Evolutionary conservation across 768 basidiomycete species (phyloP), one percentile per base, ranked within the genome.

Genomic region (Polyporus arcularius): DNA sequence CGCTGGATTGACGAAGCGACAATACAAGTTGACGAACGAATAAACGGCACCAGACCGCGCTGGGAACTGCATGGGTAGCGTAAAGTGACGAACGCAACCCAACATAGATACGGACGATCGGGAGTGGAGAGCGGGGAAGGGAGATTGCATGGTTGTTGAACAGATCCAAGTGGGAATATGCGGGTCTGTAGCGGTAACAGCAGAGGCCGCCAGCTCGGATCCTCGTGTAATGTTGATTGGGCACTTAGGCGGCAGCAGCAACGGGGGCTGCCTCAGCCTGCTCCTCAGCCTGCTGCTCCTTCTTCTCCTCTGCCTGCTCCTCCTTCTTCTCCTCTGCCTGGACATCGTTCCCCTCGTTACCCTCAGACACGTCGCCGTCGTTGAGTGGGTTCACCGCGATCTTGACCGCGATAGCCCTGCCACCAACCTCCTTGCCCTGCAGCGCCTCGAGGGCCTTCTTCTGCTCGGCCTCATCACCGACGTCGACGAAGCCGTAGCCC

Each of bases 401-500:
- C 82, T 97, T 98, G 80, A 98, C 92, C 63, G 90, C 91, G 71
- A 99, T 88, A 65, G 83, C 72, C 68, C 96, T 83, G 53, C 93
- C 94, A 48, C 85, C 87, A 58, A 99, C 78, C 63, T 96, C 89
- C 75, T 92, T 93, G 73, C 92, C 94, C 68, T 95, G 83, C 63
- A 95, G 83, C 65, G 85, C 85, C 58, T 85, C 86, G 64, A 99
- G 89, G 55, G 94, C 96, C 79, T 94, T 94, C 74, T 88, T 75
- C 80, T 99, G 96, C 76, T 95, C 87, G 68, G 86, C 90, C 75
- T 94, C 89, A 67, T 79, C 79, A 62, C 90, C 93, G 64, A 97
- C 93, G 68, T 98, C 96, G 71, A 99, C 96, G 71, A 99, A 99
- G 54, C 94, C 96, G 75, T 96, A 98, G 58, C 96, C 96, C 78